These are phyloP conservation scores for Cystobasidium onofrii DNA, from an alignment of 768 basidiomycete genomes.

Conservation along the genomic window DNA sequence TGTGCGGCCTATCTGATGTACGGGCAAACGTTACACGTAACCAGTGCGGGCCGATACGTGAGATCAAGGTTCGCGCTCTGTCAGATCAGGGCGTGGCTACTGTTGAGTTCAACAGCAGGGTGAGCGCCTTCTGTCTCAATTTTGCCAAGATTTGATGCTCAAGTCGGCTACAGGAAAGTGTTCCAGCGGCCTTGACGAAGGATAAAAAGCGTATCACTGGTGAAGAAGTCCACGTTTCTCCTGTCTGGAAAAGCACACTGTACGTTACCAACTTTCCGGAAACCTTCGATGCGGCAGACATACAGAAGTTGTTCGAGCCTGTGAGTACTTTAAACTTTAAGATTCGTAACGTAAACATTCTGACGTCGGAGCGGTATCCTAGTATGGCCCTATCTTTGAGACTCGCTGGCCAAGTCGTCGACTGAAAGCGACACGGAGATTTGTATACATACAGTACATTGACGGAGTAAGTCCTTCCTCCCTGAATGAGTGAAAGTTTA, in stretches of 20 bases:
- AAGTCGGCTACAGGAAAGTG: conserved; percentile 58
- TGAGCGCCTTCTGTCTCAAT: conserved; percentile 44
- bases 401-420: conserved; percentile 98
- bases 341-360: too few species aligned
- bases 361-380: too few species aligned
- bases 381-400: conserved; percentile 89
- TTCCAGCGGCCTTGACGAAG: conserved; percentile 81
- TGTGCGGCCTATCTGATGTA: too few species aligned
- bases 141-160: conserved; percentile 11
- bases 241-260: conserved; percentile 87
- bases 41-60: conserved; percentile 83
- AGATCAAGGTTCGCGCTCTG: conserved; percentile 66
- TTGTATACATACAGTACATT: conserved; percentile 88
- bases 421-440: conserved; percentile 79
- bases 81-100: conserved; percentile 62
- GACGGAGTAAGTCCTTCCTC: conserved; percentile 71
- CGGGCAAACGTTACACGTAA: too few species aligned
- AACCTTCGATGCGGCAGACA: conserved; percentile 63
- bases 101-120: conserved; percentile 72
- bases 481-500: too few species aligned
- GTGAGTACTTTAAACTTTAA: conserved; percentile 49
- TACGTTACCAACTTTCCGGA: conserved; percentile 96
- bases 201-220: conserved; percentile 80
- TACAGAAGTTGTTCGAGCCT: conserved; percentile 68
- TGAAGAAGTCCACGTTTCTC: conserved; percentile 70